phyloP scores from a whole-genome alignment of 2,329 filamentous ascomycete species.

The Pseudocercospora eumusae region DNA sequence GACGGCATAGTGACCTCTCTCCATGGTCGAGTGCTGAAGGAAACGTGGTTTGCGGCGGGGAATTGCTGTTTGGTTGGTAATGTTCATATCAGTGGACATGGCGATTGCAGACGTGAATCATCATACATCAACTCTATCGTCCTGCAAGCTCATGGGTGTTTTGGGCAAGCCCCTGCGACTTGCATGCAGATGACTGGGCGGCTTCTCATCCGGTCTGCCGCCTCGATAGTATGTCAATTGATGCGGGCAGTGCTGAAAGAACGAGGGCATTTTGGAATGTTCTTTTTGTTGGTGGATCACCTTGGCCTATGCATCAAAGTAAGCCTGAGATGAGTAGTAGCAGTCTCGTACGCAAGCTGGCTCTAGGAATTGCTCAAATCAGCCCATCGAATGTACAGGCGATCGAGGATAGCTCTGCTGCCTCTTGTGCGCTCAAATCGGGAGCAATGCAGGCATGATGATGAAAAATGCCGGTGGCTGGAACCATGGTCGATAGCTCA shows the following conservation, averaged over 20 bases:
- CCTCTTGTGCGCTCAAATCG: not conserved
- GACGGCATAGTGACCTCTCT: not conserved
- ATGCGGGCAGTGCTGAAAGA: not conserved
- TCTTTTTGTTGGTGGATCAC: not conserved
- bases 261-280: not conserved
- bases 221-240: not conserved
- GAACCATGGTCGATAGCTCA: slow-evolving; percentile 9
- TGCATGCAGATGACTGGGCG: not conserved
- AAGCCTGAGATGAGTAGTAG: not conserved
- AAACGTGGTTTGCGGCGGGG: not conserved
- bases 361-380: not conserved
- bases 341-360: not conserved
- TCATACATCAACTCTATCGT: too few relatives aligned
- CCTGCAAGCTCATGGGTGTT: too few relatives aligned
- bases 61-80: not conserved
- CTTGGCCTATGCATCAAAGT: not conserved
- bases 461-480: slow-evolving; percentile 14
- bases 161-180: not conserved
- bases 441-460: not conserved
- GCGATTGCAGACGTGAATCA: too few relatives aligned
- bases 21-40: not conserved
- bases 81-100: not conserved
- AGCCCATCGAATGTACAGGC: not conserved
- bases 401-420: not conserved
- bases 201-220: not conserved